phyloP scores from a whole-genome alignment of 2,329 filamentous ascomycete species.

The Epichloe sylvatica region DNA sequence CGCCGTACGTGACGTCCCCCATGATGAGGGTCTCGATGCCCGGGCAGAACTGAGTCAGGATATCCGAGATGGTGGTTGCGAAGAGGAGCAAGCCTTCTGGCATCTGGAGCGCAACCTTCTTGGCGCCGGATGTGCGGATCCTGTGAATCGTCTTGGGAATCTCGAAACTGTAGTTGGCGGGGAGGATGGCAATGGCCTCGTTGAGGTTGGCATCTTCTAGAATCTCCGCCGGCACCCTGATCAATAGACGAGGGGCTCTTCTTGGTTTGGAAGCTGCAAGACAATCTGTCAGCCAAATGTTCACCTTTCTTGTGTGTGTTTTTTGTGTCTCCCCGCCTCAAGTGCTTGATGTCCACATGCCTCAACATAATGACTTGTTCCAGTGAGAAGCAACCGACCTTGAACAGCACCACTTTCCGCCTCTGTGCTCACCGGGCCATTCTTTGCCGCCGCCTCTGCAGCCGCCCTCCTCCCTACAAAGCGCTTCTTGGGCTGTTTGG shows the following conservation, averaged over 20 bases:
- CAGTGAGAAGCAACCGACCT: constrained; percentile 32
- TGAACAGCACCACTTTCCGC: constrained; percentile 21
- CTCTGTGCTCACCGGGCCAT: constrained; percentile 14
- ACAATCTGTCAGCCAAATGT: not conserved
- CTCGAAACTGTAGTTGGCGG: constrained; percentile 96
- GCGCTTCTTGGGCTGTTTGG: constrained; percentile 72
- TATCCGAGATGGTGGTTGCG: constrained; percentile 94
- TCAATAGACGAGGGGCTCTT: constrained; percentile 65
- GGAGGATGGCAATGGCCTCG: constrained; percentile 72
- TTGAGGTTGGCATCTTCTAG: constrained; percentile 74
- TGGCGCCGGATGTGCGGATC: constrained; percentile 66
- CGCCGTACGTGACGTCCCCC: constrained; percentile 97
- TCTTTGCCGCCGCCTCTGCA: constrained; percentile 42
- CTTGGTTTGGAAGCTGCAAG: constrained; percentile 53
- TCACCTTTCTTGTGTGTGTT: too few species aligned
- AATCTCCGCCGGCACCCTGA: constrained; percentile 80
- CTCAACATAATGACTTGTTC: not conserved
- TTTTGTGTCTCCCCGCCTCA: not conserved
- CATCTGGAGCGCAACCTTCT: constrained; percentile 86
- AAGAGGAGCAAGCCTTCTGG: constrained; percentile 91
- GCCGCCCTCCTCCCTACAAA: constrained; percentile 78
- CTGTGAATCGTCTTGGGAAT: constrained; percentile 96
- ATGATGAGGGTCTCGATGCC: constrained; percentile 91
- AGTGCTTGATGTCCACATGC: not conserved
- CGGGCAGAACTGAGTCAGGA: constrained; percentile 84